Base-by-base conservation (phyloP, 163 green algal genomes). In the Chlamydomonas reinhardtii region DNA sequence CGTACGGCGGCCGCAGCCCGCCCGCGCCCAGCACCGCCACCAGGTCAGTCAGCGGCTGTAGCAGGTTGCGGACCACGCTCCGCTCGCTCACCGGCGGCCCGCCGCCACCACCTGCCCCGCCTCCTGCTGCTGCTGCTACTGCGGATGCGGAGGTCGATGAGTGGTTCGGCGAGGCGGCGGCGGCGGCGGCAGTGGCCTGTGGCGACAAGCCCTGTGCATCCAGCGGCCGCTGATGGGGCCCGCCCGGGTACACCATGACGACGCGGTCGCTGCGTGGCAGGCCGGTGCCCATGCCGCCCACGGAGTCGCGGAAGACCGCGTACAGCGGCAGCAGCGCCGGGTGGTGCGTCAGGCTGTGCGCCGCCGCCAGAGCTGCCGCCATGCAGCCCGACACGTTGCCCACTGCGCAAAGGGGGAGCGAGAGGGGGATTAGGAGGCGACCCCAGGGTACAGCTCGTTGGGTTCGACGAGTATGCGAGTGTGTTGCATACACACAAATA, bases 311-410 rank as follows among this genome's bases (percentile, higher is more conserved):
- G 56, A 85, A 85, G 31, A 85, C 79, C 3, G 79, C 79, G 69
- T 78, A 85, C 32, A 85, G 79, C 32, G 79, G 79, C 79, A 85
- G 68, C 31, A 85, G 52, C 31, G 66, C 31, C 2, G 79, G 69
- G 69, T 85, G 79, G 68, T 72, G 25, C 19, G 61, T 37, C 12
- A 85, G 52, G 27, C 66, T 25, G 54, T 85, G 79, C 20, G 79
- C 79, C 4, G 68, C 68, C 1, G 20, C 52, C 32, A 85, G 68
- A 4, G 79, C 79, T 32, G 66, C 6, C 11, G 66, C 66, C 79
- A 85, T 85, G 66, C 66, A 61, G 32, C 78, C 78, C 12, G 78
- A 85, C 20, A 85, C 37, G 66, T 85, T 85, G 43, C 78, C 78
- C 14, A 85, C 78, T 85, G 39, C 20, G 27, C n/a, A n/a, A n/a